phyloP scores from a whole-genome alignment of 805 yeast genomes.

The Hanseniaspora lindneri region DNA sequence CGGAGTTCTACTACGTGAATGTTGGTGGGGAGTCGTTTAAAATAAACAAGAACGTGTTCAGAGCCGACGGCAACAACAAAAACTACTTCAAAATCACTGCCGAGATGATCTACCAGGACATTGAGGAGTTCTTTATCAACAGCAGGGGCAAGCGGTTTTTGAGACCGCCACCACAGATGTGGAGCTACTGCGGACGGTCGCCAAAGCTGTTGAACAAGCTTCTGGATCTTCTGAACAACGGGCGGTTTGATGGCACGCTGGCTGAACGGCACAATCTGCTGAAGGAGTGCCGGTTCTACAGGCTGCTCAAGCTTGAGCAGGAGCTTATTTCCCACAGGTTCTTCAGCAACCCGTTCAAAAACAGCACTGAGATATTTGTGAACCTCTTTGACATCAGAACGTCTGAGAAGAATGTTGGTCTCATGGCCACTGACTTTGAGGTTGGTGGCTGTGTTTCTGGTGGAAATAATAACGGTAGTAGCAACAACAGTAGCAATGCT shows the following conservation, averaged over 20 bases:
- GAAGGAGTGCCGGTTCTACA: conserved; percentile 64
- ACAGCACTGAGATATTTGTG: conserved; percentile 46
- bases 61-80: conserved; percentile 56
- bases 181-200: conserved; percentile 41
- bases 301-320: conserved; percentile 67
- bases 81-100: conserved; percentile 62
- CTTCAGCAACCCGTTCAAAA: conserved; percentile 39
- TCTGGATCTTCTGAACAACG: conserved; percentile 46
- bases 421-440: not conserved
- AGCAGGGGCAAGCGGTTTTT: conserved; percentile 32
- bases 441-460: no score
- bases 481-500: no score
- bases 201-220: conserved; percentile 45
- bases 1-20: conserved; percentile 42
- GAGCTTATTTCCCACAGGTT: conserved; percentile 43
- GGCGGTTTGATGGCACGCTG: conserved; percentile 37
- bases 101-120: conserved; percentile 41
- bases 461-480: no score
- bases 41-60: conserved; percentile 45
- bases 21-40: conserved; percentile 52
- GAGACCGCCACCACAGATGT: conserved; percentile 70
- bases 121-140: conserved; percentile 31
- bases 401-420: not conserved
- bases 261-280: conserved; percentile 46
- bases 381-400: conserved; percentile 36